These are phyloP conservation scores for Nakazawaea ernobii DNA, from an alignment of 805 yeast species.

Conservation along the genomic window DNA sequence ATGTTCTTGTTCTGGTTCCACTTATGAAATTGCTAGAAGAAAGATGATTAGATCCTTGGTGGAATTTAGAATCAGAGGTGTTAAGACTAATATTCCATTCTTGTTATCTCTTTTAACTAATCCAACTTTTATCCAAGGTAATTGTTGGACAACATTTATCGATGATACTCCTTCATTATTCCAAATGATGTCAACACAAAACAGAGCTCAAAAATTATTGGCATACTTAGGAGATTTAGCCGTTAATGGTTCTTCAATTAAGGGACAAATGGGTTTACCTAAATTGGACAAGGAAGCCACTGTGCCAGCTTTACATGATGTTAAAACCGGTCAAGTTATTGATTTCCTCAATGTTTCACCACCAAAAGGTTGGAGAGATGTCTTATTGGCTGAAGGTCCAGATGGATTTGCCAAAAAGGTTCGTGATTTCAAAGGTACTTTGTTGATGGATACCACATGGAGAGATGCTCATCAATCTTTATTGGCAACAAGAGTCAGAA, in stretches of 20 bases:
- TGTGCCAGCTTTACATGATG: conserved; percentile 67
- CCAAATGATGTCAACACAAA: conserved; percentile 90
- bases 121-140: conserved; percentile 77
- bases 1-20: conserved; percentile 95
- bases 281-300: conserved; percentile 71
- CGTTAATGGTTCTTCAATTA: conserved; percentile 93
- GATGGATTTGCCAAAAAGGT: conserved; percentile 86
- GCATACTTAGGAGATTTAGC: conserved; percentile 89
- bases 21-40: conserved; percentile 93
- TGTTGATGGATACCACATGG: conserved; percentile 99
- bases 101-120: conserved; percentile 85
- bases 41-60: conserved; percentile 96
- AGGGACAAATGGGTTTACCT: conserved; percentile 93
- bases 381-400: conserved; percentile 80
- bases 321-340: conserved; percentile 49
- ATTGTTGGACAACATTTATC: conserved; percentile 97
- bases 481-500: conserved; percentile 95
- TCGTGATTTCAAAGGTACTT: conserved; percentile 75
- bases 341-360: conserved; percentile 51
- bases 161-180: conserved; percentile 96
- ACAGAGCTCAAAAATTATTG: conserved; percentile 92
- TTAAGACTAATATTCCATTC: conserved; percentile 97
- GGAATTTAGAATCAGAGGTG: conserved; percentile 98
- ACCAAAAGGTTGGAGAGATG: conserved; percentile 89
- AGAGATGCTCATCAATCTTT: conserved; percentile 99